These are phyloP conservation scores for Penicillium lagena DNA, from an alignment of 495 filamentous ascomycete genomes.

Conservation along the genomic window DNA sequence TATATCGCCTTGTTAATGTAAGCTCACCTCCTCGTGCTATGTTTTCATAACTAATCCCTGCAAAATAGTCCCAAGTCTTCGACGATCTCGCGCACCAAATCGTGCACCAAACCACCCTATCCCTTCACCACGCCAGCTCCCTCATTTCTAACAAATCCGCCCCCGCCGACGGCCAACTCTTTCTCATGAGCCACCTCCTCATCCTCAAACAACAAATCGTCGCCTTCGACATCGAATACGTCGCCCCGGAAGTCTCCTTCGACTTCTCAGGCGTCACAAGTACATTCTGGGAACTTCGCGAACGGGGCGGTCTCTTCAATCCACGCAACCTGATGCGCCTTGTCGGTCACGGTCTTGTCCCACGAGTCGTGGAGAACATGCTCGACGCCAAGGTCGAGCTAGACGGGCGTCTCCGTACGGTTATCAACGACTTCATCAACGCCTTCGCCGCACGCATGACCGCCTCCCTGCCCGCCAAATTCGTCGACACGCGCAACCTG, in stretches of 20 bases:
- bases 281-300: constrained; percentile 69
- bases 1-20: constrained; percentile 76
- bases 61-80: constrained; percentile 60
- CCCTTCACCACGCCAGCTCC: constrained; percentile 48
- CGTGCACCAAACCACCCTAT: constrained; percentile 64
- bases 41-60: constrained; percentile 2
- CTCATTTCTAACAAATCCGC: constrained; percentile 50
- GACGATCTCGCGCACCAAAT: constrained; percentile 74
- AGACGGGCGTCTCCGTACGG: constrained; percentile 67
- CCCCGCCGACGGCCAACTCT: constrained; percentile 65
- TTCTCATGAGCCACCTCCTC: constrained; percentile 86
- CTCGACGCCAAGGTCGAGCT: constrained; percentile 75
- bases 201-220: constrained; percentile 88
- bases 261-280: constrained; percentile 77
- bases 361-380: constrained; percentile 61
- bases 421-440: constrained; percentile 75
- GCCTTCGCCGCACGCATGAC: constrained; percentile 51
- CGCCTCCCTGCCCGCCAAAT: constrained; percentile 36
- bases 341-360: constrained; percentile 52
- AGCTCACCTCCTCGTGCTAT: constrained; percentile 12
- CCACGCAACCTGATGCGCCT: constrained; percentile 52
- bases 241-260: constrained; percentile 63
- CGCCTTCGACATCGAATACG: constrained; percentile 86
- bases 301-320: constrained; percentile 65
- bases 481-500: constrained; percentile 32